Base-by-base conservation (phyloP, 306 rosid species). In the Lupinus albus region DNA sequence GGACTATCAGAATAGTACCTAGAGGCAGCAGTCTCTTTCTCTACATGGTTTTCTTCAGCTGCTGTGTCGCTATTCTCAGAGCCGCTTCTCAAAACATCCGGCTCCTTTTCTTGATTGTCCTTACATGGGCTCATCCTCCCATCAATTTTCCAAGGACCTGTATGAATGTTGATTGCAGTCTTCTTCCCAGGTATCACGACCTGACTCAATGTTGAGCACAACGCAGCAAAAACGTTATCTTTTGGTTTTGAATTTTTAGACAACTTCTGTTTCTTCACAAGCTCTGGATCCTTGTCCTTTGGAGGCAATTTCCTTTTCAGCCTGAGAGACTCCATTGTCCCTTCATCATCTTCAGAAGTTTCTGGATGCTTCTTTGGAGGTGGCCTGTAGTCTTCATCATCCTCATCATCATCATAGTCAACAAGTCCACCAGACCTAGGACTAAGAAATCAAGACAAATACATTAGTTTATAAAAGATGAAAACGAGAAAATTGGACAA, bases 361-460 rank as follows among this genome's bases (percentile, higher is more conserved):
- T 76, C 89, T 7, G 84, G 78, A 59, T 82, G 89, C 80, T 89
- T 93, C 85, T 72, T 86, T 53, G 85, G 88, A 0, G 98, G 97
- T 74, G 97, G 98, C 49, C 58, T 84, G 76, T 93, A 89, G 75
- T 88, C 89, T 66, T 86, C 93, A 35, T 92, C 96, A 10, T 92
- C 98, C 76, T 92, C 98, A 32, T 92, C 98, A 13, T 92, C 96
- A 57, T 86, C 98, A 70, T 93, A 93, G 74, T 93, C 98, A 56
- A 93, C 97, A 62, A 93, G 85, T 77, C 91, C 95, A 67, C 85
- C 87, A 72, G 96, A 73, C 71, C 87, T 90, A 36, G 87, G 80
- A 82, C 89, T 78, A 25, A 25, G 79, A 70, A 74, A 64, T 30
- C 30, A 71, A 63, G 46, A 69, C 32, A 46, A 42, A 64, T 52